Conservation (phyloP, 371 early-diverging fungal genomes). For the Mortierella sp. region DNA sequence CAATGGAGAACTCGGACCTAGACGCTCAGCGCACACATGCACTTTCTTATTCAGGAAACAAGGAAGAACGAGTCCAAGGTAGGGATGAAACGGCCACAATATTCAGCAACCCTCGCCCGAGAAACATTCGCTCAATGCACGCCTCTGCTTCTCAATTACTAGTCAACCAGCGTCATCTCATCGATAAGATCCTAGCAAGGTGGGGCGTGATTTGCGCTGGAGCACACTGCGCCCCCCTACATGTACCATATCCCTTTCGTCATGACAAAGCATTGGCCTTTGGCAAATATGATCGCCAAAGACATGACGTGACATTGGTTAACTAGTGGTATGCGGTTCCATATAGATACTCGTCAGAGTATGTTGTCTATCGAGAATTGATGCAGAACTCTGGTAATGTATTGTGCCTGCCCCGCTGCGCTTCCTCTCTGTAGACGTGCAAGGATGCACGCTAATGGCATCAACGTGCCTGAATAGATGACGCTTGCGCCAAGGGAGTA, state of each 20-base stretch:
- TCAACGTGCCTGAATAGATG: constrained; percentile 55
- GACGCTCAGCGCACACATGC: constrained; percentile 57
- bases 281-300: too few species aligned
- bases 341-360: constrained; percentile 78
- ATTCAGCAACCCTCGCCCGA: too few species aligned
- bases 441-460: too few species aligned
- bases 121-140: neutral
- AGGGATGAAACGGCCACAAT: neutral
- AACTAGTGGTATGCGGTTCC: neutral
- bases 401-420: neutral
- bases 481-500: constrained; percentile 69
- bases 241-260: too few species aligned
- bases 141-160: constrained; percentile 9
- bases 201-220: too few species aligned
- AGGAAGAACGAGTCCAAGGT: constrained; percentile 76
- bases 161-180: constrained; percentile 92
- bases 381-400: constrained; percentile 79
- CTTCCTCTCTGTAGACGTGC: neutral
- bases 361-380: constrained; percentile 78
- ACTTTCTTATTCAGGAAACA: constrained; percentile 57
- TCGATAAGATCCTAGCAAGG: constrained; percentile 93
- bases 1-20: constrained; percentile 50
- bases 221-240: too few species aligned
- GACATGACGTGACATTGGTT: neutral
- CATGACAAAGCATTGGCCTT: too few species aligned